Percentiles rank a stretch among this genome's conserved stretches.
Conservation (phyloP, 1,284 basidiomycete genomes). For the Apiotrichum domesticum region DNA sequence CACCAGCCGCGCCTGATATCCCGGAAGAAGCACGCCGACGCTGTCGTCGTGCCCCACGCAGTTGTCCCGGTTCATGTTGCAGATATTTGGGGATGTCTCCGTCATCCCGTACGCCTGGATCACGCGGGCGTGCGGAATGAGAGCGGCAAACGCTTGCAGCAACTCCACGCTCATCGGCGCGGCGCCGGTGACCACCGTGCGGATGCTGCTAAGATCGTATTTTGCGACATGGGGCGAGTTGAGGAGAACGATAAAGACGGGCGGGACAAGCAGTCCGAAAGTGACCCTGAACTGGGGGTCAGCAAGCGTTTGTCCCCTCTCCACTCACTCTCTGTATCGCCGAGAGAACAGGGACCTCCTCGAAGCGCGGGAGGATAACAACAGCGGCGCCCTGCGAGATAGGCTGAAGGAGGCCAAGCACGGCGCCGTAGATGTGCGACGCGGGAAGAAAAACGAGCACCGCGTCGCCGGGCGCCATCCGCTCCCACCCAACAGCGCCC, state of each 20-base stretch:
- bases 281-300: constrained; percentile 56
- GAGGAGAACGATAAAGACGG: constrained; percentile 59
- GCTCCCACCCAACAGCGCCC: neutral
- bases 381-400: constrained; percentile 57
- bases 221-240: constrained; percentile 56
- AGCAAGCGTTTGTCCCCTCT: no score
- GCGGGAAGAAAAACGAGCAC: constrained; percentile 15
- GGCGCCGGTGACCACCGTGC: constrained; percentile 65
- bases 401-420: constrained; percentile 56
- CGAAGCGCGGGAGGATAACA: constrained; percentile 64
- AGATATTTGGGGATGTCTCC: no score
- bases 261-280: constrained; percentile 67
- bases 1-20: constrained; percentile 70
- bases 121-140: constrained; percentile 15
- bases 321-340: constrained; percentile 53
- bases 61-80: constrained; percentile 28
- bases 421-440: constrained; percentile 17
- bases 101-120: constrained; percentile 42
- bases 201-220: constrained; percentile 62
- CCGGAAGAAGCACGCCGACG: constrained; percentile 67
- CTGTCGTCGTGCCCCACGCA: constrained; percentile 51
- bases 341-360: constrained; percentile 54
- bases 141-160: constrained; percentile 22
- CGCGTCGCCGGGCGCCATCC: constrained; percentile 31
- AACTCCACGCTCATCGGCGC: constrained; percentile 62